Base-by-base conservation (phyloP, 371 early-diverging fungal genomes). In the Mortierella sp. region DNA sequence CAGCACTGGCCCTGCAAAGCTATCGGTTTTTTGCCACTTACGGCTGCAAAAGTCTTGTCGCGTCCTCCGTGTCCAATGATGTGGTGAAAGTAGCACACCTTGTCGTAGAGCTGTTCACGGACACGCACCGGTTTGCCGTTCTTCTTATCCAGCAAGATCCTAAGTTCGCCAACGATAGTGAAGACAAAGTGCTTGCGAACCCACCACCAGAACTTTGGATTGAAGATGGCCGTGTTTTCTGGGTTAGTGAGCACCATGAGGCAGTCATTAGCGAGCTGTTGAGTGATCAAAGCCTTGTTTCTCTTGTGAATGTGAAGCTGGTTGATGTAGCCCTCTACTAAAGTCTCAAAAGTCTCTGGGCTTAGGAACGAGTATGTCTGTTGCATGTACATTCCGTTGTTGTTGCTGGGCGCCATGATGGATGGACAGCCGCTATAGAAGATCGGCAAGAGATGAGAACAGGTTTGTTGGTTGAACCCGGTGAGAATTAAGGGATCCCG, bases 131-230 rank as follows among this genome's bases (percentile, higher is more conserved):
- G 73, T 27, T 72, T 72, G 13, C 73, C 73, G 19, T 67, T 72
- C 60, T 72, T 72, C 73, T 72, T 72, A 38, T 72, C 73, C 59
- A 72, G 34, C 41, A 72, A 46, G 23, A 72, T 72, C 46, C 73
- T 52, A 43, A 72, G 67, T 34, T 72, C 73, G 12, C 73, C 73
- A n/a, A 72, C 73, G 46, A 72, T 67, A 3, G 73, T 72, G 47
- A 72, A 72, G 21, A 72, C 67, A 67, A 72, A 72, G 67, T 72
- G 73, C 34, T 72, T 72, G 41, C 73, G 73, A 16, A 72, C 73
- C 72, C 73, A 72, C 73, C 73, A 72, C 52, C 73, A 58, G 56
- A 72, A 72, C 50, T 72, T 72, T 52, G 73, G 73, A 52, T 72
- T 72, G 34, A 72, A 72, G 48, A 72, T 72, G 56, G 73, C 73